Evolutionary conservation across 345 rosid species (phyloP), one percentile per base, ranked within the genome.

Genomic region (Moricandia moricandioides): DNA sequence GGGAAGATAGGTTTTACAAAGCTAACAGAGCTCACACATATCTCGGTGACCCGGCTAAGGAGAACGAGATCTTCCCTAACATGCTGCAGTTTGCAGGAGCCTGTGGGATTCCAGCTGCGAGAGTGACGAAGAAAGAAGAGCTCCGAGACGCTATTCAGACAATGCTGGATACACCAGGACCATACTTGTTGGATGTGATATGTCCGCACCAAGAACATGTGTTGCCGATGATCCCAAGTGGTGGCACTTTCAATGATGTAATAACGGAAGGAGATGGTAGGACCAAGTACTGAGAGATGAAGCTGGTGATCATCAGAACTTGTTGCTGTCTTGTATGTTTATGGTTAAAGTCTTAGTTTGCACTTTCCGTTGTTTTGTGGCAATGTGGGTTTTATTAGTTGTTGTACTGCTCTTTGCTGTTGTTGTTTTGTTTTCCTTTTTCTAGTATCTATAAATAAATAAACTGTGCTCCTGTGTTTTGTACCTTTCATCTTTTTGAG

Each of bases 141-240:
- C 74, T 96, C 29, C 84, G 84, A 84, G 88, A 86, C 10, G 94
- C 97, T 66, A 83, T 92, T 33, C 88, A 90, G 84, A 87, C 69
- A 49, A 92, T 95, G 99, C 27, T 95, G 85, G 91, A 90, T 71
- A 90, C 98, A 2, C 98, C 96, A 0, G 99, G 98, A 69, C 97
- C 98, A 0, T 96, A 86, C 81, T 72, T 92, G 75, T 73, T 96
- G 83, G 98, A 95, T 65, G 98, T 92, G 27, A 87, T 95, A n/a
- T 88, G 91, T 12, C 98, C 98, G 6, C 98, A 90, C 79, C 97
- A 95, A 80, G 99, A 92, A 74, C 99, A 95, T 71, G 99, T 95
- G 17, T 76, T 95, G 63, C 97, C 99, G 51, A 92, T 95, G 99
- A 95, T 91, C 79, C 98, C 98, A 0, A 92, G 97, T 65, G 93